Base-by-base conservation (phyloP, 2,329 filamentous ascomycete genomes). In the Septoria petroselini region DNA sequence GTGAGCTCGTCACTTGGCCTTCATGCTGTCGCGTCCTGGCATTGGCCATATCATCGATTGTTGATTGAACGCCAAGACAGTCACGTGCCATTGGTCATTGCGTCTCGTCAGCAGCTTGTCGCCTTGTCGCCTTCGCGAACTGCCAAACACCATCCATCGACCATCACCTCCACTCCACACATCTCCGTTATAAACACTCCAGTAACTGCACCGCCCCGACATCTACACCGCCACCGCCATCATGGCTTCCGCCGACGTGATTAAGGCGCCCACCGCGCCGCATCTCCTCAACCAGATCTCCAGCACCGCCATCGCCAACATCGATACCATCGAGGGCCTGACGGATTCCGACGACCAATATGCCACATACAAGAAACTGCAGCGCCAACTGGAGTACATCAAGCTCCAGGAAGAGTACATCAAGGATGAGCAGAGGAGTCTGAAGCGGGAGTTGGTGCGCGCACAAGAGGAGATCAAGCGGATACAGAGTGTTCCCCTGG, bases 391-490 rank as follows among this genome's bases (percentile, higher is more conserved):
- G 63, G 93, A 98, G 84, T 97, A 80, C 63, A 95, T 97, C 70
- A 89, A 96, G 73, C 80, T 98, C 63, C 93, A 98, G 75, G 93
- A 98, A 74, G 93, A 98, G 71, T 98, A 98, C 73, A 98, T 98
- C 83, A 98, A 98, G 77, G 93, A 98, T 82, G 93, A 98, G 78
- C 93, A 98, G 76, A 85, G 88, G 76, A 96, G 90, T 74, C 74
- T 98, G 71, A 98, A 98, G 79, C 84, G 93, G 63, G 93, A 98
- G 77, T 81, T 98, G 43, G 91, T 98, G 48, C 84, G 93, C 62
- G 93, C 93, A 62, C 93, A 98, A 71, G 93, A 98, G 72, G 93
- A 98, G 76, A 98, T 98, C 76, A 98, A 98, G 79, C 85, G 93
- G 60, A 98, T 98, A 70, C 93, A 98, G 76, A 96, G 90, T 71